Evolutionary conservation across 1,139 yeast species (phyloP).

Genomic region (Pichia sp.): DNA sequence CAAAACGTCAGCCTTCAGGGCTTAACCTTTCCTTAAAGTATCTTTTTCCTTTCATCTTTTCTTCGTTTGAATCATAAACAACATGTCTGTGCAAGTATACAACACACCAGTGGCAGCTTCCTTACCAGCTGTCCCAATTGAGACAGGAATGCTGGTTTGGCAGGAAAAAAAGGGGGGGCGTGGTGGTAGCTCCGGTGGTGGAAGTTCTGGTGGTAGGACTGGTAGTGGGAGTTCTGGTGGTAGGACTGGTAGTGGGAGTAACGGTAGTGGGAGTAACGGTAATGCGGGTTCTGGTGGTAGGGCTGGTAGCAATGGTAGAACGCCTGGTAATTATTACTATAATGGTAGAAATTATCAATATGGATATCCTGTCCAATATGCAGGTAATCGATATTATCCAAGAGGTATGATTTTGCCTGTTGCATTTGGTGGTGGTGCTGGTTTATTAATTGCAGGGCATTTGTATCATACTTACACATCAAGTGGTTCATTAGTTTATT

Average conservation of each 20-base stretch:
- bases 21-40: not conserved
- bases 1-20: too few relatives aligned
- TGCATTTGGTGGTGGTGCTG: slow-evolving; percentile 8
- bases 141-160: not conserved
- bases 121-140: not conserved
- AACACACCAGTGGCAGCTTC: not conserved
- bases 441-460: slow-evolving; percentile 1
- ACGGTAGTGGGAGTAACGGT: not conserved
- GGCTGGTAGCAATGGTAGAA: not conserved
- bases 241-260: not conserved
- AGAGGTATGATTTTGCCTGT: slow-evolving; percentile 9
- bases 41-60: not conserved
- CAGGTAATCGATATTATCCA: slow-evolving; percentile 9
- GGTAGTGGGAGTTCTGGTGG: not conserved
- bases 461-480: slow-evolving; percentile 8
- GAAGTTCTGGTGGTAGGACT: not conserved
- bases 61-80: not conserved
- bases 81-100: not conserved
- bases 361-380: slow-evolving; percentile 9
- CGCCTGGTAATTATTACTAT: slow-evolving; percentile 3
- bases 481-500: slow-evolving; percentile 2
- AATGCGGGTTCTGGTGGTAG: not conserved
- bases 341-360: slow-evolving; percentile 7
- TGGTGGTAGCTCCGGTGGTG: not conserved
- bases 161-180: not conserved